Evolutionary conservation across 1,139 yeast genomes (phyloP).

Genomic region (Candida frijolesensis): DNA sequence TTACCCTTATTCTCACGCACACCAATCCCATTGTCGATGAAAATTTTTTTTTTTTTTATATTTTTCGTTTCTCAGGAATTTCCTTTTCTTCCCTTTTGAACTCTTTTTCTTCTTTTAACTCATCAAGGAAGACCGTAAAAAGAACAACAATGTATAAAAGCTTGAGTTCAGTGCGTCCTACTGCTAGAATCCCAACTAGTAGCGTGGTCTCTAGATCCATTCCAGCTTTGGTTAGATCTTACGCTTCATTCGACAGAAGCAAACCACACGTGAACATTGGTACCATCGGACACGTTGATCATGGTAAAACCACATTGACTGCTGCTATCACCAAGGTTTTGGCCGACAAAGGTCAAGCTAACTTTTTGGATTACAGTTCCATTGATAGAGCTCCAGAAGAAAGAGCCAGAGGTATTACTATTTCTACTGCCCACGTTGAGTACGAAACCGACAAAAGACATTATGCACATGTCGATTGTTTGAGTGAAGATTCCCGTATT

Average conservation of each 20-base stretch:
- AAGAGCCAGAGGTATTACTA: slow-evolving; percentile 99
- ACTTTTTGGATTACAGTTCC: slow-evolving; percentile 87
- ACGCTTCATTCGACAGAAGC: slow-evolving; percentile 81
- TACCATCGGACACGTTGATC: slow-evolving; percentile 93
- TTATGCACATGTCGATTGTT: slow-evolving; percentile 92
- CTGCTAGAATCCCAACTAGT: slow-evolving; percentile 7
- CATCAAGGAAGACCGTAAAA: neutral
- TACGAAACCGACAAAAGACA: slow-evolving; percentile 92
- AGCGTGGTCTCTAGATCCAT: slow-evolving; percentile 10
- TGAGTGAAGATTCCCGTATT: slow-evolving; percentile 14
- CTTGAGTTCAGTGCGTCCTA: slow-evolving; percentile 23
- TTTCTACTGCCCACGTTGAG: slow-evolving; percentile 96
- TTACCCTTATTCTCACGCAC: neutral
- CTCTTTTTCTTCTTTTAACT: neutral
- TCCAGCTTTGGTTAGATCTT: slow-evolving; percentile 39
- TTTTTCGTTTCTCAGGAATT: neutral
- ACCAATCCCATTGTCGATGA: slow-evolving; percentile 3
- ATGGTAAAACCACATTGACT: slow-evolving; percentile 96
- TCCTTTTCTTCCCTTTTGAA: neutral
- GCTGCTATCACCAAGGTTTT: slow-evolving; percentile 98
- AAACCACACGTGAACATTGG: slow-evolving; percentile 97
- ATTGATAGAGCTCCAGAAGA: slow-evolving; percentile 99
- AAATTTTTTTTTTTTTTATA: slow-evolving; percentile 1
- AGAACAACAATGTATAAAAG: slow-evolving; percentile 24
- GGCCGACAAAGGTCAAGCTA: slow-evolving; percentile 87